Base-by-base conservation (phyloP, 352 stramenopile species). In the Peronospora destructor region DNA sequence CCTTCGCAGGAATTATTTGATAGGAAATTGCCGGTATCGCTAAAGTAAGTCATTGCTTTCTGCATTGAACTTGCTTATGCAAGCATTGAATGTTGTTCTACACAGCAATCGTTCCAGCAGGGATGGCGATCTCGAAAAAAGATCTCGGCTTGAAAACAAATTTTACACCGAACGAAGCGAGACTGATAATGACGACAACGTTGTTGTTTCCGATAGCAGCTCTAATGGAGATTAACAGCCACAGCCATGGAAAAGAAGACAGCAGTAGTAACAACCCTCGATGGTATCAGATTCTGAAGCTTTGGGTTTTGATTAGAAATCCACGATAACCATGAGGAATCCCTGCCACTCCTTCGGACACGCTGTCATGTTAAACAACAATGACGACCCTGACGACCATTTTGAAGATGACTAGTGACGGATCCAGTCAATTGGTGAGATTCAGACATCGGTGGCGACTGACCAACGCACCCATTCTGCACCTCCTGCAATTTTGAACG, bases 1-100 rank as follows among this genome's bases (percentile, higher is more conserved):
- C 82, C 82, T 25, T 3, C 43, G 29, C 82, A 93, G 70, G 56
- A 76, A 16, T 43, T 84, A 21, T 93, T 91, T 55, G 62, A 77
- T 35, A 38, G 37, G 10, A 35, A 34, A 33, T 44, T 25, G 1
- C 47, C 50, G 16, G 16, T 25, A 23, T 25, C 25, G 21, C 4
- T 50, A 29, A 39, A 37, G 56, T 69, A 59, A 33, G 59, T 42
- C 12, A n/a, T 3, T 42, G 9, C 26, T 14, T 36, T 34, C 8
- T 26, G 30, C 3, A 34, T 34, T 25, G n/a, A 9, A 6, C 39
- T 34, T 25, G 8, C n/a, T n/a, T 25, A 25, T 26, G 21, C 23
- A 10, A 37, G n/a, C n/a, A 19, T 19, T 37, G 7, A 36, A 36
- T n/a, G 13, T 11, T 36, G 5, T 34, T 19, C 4, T 21, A 11